Base-by-base conservation (phyloP, 148 eudicot genomes). In the Camellia japonica region DNA sequence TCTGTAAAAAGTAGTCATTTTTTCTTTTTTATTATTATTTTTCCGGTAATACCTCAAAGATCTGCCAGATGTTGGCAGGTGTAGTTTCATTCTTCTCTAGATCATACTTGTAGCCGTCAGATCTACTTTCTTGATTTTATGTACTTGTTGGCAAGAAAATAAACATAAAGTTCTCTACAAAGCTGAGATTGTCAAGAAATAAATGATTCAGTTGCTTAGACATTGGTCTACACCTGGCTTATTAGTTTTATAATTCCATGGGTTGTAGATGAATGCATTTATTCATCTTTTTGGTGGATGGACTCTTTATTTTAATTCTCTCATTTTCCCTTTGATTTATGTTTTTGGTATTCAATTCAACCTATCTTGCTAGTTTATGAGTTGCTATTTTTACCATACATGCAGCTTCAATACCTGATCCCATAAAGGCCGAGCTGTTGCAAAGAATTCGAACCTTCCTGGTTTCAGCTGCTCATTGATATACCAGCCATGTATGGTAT, bases 391-490 rank as follows among this genome's bases (percentile, higher is more conserved):
- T 42, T 14, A 68, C 51, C 20, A 68, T 46, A 42, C 42, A 44
- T 88, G 90, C 89, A 91, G 95, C 91, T 75, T 87, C 91, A 38
- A 70, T 91, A 75, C 95, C 93, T 30, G 95, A 87, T 82, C 76
- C 90, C 0, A 87, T 91, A 74, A 90, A 91, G 77, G 90, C 93
- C 44, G 95, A 91, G 87, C 85, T 91, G 82, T 84, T 91, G 90
- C 90, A 91, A 80, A 85, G 90, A 85, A 91, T 90, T 65, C 88
- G 88, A 73, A 78, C 88, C 8, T 91, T 90, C 74, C 89, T 91
- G 19, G 90, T 85, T 79, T 84, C 95, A 76, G 82, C 87, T 81
- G 86, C 95, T 46, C 83, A 86, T 73, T 90, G 83, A 90, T 74
- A 15, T 19, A 65, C 68, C 52, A 42, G 63, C 51, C 54, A 20